Percentiles rank a stretch among this genome's conserved stretches.
Evolutionary conservation across 257 asterid species (phyloP).

Genomic region (Scutellaria minor): DNA sequence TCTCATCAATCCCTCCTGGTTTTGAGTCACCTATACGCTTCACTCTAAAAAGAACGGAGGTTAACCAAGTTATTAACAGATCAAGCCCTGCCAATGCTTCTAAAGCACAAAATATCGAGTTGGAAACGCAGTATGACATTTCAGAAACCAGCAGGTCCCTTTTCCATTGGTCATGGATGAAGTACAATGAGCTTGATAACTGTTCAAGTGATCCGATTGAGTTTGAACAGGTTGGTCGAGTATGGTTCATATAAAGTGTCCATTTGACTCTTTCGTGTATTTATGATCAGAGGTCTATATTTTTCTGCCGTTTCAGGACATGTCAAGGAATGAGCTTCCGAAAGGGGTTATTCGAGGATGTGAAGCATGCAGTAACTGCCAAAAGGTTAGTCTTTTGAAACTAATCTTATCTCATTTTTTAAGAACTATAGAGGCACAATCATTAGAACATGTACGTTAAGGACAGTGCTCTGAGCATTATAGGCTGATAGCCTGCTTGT

Average conservation of each 20-base stretch:
- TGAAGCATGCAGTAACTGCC: constrained; percentile 74
- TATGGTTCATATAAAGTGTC: constrained; percentile 10
- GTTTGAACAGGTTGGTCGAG: constrained; percentile 63
- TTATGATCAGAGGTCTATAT: constrained; percentile 27
- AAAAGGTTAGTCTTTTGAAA: constrained; percentile 58
- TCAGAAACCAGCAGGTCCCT: constrained; percentile 45
- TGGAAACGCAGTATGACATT: constrained; percentile 51
- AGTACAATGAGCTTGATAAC: constrained; percentile 51
- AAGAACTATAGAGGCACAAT: not conserved
- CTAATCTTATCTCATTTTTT: not conserved
- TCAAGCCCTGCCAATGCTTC: constrained; percentile 46
- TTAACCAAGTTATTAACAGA: constrained; percentile 40
- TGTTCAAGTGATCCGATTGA: constrained; percentile 66
- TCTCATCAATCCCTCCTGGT: constrained; percentile 81
- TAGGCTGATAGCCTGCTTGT: constrained; percentile 20
- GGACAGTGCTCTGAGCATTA: not conserved
- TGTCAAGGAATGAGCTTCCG: constrained; percentile 50
- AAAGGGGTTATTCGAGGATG: constrained; percentile 90
- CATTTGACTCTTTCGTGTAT: constrained; percentile 11
- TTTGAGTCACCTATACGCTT: constrained; percentile 78
- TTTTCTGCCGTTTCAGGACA: constrained; percentile 46
- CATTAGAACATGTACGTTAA: not conserved
- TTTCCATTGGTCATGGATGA: constrained; percentile 54
- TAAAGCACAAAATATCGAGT: constrained; percentile 39
- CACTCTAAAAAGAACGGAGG: constrained; percentile 55